Base-by-base conservation (phyloP, 768 basidiomycete genomes). In the Termitomyces sp. region DNA sequence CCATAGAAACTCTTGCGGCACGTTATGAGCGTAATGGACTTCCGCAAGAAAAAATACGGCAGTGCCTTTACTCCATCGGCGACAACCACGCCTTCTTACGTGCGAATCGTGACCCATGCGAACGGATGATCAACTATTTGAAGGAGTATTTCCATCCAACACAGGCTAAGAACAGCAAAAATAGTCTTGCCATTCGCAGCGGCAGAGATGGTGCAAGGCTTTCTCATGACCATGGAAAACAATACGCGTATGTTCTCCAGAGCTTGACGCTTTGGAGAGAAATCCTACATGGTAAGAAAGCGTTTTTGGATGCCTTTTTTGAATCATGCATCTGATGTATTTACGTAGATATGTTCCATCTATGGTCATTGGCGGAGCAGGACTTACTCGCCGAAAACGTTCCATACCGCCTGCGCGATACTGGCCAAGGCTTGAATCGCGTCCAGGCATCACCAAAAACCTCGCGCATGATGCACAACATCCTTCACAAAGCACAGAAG, bases 51-150 rank as follows among this genome's bases (percentile, higher is more conserved):
- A 72, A 79, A 47, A 74, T 91, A 10, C 81, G 87, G 32, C 88
- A 92, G 67, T 93, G 91, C 67, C 70, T 94, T 50, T 94, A 93
- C 69, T 90, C 88, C 64, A 93, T 94, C 51, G 92, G 92, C 2
- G 92, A 94, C 71, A 94, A 94, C 65, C 90, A 93, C 67, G 89
- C 92, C 12, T 94, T 94, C 79, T 73, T 93, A 61, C 84, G 92
- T 30, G 83, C 83, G 55, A 93, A 94, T 63, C 89, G 92, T 39
- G 92, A 94, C 67, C 92, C 92, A 48, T 94, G 92, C 72, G 91
- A 94, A 58, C 79, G 81, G 56, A 89, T 93, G 89, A 93, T 94
- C 53, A 68, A 64, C 4, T 89, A 86, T 65, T 75, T 94, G 62
- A 90, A 89, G 68, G 73, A 85, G 59, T 79, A 88, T 66, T 94